These are phyloP conservation scores for Crinitomyces ghanaensis DNA, from an alignment of 805 yeast genomes.

Conservation along the genomic window DNA sequence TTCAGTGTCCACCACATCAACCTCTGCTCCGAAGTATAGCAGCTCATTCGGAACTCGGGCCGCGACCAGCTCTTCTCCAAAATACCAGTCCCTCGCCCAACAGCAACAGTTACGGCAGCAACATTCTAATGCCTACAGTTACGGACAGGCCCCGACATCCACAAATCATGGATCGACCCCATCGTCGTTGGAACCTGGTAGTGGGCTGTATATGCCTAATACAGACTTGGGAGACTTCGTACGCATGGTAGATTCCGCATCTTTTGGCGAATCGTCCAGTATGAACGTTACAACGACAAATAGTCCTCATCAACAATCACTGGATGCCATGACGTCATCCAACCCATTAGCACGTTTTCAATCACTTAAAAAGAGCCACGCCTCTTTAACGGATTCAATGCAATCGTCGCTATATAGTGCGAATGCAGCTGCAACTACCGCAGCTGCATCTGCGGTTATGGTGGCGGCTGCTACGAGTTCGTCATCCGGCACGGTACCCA, in stretches of 20 bases:
- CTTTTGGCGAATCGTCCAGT: conserved; percentile 9
- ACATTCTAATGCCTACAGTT: too few relatives aligned
- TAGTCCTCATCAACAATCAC: neutral
- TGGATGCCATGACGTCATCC: conserved; percentile 1
- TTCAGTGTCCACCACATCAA: conserved; percentile 22
- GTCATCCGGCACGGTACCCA: conserved; percentile 7
- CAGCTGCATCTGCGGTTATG: neutral
- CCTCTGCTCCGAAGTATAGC: conserved; percentile 15
- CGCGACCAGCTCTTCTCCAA: too few relatives aligned
- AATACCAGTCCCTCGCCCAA: too few relatives aligned
- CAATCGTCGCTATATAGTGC: conserved; percentile 17
- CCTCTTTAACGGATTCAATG: conserved; percentile 27
- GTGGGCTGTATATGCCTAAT: conserved; percentile 38
- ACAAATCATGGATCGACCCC: conserved; percentile 17
- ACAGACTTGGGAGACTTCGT: conserved; percentile 52
- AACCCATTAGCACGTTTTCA: conserved; percentile 25
- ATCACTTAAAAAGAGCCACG: conserved; percentile 23
- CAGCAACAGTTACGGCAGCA: too few relatives aligned
- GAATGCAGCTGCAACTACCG: conserved; percentile 3
- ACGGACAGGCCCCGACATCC: conserved; percentile 16
- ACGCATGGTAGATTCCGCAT: conserved; percentile 54
- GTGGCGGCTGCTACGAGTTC: conserved; percentile 4
- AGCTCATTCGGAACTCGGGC: conserved; percentile 28
- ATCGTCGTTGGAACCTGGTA: conserved; percentile 24
- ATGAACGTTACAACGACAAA: neutral